Base-by-base conservation (phyloP, 495 filamentous ascomycete species). In the Recurvomyces mirabilis region DNA sequence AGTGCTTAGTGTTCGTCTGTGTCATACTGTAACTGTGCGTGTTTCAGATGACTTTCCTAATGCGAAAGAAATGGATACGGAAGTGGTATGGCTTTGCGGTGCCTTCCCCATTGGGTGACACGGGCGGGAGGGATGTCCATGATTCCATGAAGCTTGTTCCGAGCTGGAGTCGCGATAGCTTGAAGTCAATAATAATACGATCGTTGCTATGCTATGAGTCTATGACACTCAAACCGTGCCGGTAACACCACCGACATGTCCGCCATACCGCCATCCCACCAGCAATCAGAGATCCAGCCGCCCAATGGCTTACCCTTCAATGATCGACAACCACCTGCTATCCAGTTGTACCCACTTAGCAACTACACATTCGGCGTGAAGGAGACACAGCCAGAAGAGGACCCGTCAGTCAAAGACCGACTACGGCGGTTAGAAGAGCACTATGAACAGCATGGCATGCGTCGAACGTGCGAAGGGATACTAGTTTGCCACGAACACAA, bases 361-460 rank as follows among this genome's bases (percentile, higher is more conserved):
- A 96, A 95, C 69, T 96, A 98, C 71, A 95, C 89, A 29, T 96
- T 98, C 60, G 89, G 89, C 43, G 93, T 88, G 14, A 98, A 98
- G 65, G 91, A 95, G 67, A 89, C 79, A 9, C 91, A 98, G 62
- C 91, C 91, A 1, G 91, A 98, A 65, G 91, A 98, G 64, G 91
- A 98, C 59, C 88, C 88, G 3, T 93, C 85, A 3, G 91, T 98
- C 5, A 71, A 93, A 36, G 88, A 89, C 22, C 85, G 91, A 4
- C 74, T 98, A 38, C 86, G 87, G 65, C 76, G 91, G 5, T 73
- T 98, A 11, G 87, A 96, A 59, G 87, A 96, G 54, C 88, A 98
- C 65, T 98, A 95, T 65, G 72, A 78, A 9, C 67, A 77, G 32
- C 78, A 95, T 69, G 91, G 91, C 50, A 96, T 98, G 91, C 80